Base-by-base conservation (phyloP, 345 rosid species). In the Salix exigua region DNA sequence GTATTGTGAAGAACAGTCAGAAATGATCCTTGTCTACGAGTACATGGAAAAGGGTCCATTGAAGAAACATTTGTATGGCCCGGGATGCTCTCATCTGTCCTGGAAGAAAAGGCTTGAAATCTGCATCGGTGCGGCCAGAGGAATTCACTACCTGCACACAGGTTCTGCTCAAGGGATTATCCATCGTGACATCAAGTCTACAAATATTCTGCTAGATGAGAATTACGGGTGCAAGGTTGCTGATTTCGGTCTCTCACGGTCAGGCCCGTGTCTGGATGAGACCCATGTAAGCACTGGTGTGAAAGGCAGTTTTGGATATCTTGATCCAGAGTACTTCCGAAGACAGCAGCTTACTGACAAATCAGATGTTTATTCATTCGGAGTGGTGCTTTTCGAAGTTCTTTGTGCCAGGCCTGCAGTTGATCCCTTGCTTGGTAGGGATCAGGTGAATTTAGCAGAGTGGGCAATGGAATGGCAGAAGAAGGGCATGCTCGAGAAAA, bases 381-480 rank as follows among this genome's bases (percentile, higher is more conserved):
- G 97, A 3, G 99, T 96, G 30, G 91, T 96, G 79, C 90, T 96
- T 21, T 86, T 93, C 1, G 99, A 96, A 80, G 98, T 96, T 74
- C 96, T 96, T 35, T 96, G 99, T 72, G 98, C 98, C 28, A 85
- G 99, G 82, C 97, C 97, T 0, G 99, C 97, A 6, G 93, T 96
- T 67, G 98, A 96, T 73, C 99, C 99, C 12, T 83, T 91, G 75
- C 97, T 96, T n/a, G 80, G 89, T 0, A 86, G 98, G 80, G 99
- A 96, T 78, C 97, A 96, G 77, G 98, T 93, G 75, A 96, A 96
- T 84, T 78, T 96, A 85, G 97, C 94, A 0, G 99, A 96, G 80
- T 96, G 99, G 98, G 99, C 98, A 25, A 90, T 96, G 77, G 91
- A 88, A 60, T 96, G 99, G 99, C 97, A 92, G 84, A 92, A 84